These are phyloP conservation scores for Exophiala sp. DNA, from an alignment of 2,329 filamentous ascomycete genomes.

Conservation along the genomic window DNA sequence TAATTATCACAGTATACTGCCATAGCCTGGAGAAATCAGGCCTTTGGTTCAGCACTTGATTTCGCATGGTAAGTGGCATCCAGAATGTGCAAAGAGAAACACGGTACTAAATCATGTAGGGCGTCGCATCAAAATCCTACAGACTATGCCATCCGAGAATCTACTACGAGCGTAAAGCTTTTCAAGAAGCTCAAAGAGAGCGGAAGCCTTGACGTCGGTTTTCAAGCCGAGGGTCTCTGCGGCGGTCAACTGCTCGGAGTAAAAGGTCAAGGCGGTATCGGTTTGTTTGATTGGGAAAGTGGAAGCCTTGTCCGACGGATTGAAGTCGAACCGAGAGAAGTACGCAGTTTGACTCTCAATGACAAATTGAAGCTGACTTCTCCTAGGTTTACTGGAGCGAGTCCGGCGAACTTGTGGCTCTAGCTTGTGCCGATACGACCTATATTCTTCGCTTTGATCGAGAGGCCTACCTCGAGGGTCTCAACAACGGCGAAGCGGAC, in stretches of 20 bases:
- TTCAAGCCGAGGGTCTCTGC: constrained; percentile 86
- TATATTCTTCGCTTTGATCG: constrained; percentile 91
- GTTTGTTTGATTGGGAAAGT: constrained; percentile 93
- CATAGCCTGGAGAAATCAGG: constrained; percentile 94
- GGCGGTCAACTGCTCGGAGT: constrained; percentile 90
- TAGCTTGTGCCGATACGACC: constrained; percentile 92
- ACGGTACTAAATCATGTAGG: constrained; percentile 1
- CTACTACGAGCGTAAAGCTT: constrained; percentile 83
- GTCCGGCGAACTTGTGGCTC: constrained; percentile 83
- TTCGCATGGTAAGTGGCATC: constrained; percentile 90
- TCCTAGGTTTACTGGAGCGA: constrained; percentile 91
- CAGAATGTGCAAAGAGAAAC: constrained; percentile 62
- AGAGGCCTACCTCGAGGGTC: constrained; percentile 79
- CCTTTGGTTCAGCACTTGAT: constrained; percentile 90
- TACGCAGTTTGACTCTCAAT: constrained; percentile 27
- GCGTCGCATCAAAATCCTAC: constrained; percentile 48
- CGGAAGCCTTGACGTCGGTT: constrained; percentile 87
- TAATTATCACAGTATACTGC: constrained; percentile 65
- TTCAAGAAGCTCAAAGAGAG: constrained; percentile 96
- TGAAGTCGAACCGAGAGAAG: constrained; percentile 67
- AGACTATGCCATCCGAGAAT: constrained; percentile 96
- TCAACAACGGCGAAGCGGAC: constrained; percentile 78
- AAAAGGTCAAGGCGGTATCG: constrained; percentile 89
- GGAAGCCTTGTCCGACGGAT: constrained; percentile 88
- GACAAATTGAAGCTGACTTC: constrained; percentile 11